Evolutionary conservation across 768 basidiomycete genomes (phyloP).

Genomic region (Collybia sp.): DNA sequence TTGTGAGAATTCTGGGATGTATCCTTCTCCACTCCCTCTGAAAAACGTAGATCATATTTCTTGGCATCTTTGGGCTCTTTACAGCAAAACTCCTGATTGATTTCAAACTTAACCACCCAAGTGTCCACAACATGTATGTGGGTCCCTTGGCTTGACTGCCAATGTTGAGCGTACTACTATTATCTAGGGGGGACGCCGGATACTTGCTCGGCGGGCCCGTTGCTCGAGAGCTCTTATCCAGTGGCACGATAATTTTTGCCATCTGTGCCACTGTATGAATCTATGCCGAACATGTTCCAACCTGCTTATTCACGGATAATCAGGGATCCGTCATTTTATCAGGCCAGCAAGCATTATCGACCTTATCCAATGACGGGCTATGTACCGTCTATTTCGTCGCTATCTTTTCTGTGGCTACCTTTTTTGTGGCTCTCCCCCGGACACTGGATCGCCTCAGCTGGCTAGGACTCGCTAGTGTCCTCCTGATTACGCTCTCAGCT

Average conservation of each 20-base stretch:
- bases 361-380: constrained; percentile 41
- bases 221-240: constrained; percentile 37
- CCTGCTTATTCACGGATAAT: constrained; percentile 20
- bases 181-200: constrained; percentile 43
- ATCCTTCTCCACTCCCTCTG: no score
- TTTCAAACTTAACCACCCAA: constrained; percentile 52
- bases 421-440: constrained; percentile 40
- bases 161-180: background rate
- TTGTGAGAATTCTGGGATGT: constrained; percentile 12
- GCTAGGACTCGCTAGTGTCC: constrained; percentile 40
- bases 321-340: constrained; percentile 46
- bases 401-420: constrained; percentile 39
- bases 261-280: constrained; percentile 37
- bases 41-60: constrained; percentile 33
- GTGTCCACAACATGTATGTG: constrained; percentile 46
- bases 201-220: constrained; percentile 43
- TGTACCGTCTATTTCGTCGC: constrained; percentile 40
- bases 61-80: constrained; percentile 45
- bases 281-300: constrained; percentile 46
- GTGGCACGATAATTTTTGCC: constrained; percentile 47
- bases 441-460: constrained; percentile 41
- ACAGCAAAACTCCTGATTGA: constrained; percentile 50
- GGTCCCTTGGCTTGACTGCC: background rate
- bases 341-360: constrained; percentile 47
- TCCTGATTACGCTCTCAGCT: constrained; percentile 39